phyloP scores from a whole-genome alignment of 371 early-diverging fungal genomes.

The Apophysomyces elegans region DNA sequence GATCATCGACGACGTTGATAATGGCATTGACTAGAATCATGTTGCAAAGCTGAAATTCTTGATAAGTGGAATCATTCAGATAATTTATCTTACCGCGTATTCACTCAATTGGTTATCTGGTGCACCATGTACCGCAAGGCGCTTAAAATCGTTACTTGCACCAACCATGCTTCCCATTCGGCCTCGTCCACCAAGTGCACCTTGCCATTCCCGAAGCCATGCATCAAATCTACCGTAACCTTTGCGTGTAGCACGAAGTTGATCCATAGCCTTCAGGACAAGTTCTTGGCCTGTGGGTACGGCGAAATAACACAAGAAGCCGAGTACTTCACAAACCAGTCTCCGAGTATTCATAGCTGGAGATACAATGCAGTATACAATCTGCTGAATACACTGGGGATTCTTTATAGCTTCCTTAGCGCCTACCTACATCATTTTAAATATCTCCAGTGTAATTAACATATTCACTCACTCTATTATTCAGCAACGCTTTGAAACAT shows the following conservation, averaged over 20 bases:
- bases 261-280: slow-evolving; percentile 74
- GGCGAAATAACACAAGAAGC: slow-evolving; percentile 81
- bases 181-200: slow-evolving; percentile 77
- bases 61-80: background rate
- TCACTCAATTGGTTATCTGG: slow-evolving; percentile 79
- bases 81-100: slow-evolving; percentile 57
- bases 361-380: slow-evolving; percentile 78
- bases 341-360: slow-evolving; percentile 74
- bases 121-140: slow-evolving; percentile 58
- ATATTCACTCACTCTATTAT: slow-evolving; percentile 57
- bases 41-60: slow-evolving; percentile 60
- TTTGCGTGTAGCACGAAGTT: slow-evolving; percentile 55
- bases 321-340: slow-evolving; percentile 80
- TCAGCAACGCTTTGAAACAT: slow-evolving; percentile 79
- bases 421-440: slow-evolving; percentile 58
- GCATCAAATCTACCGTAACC: slow-evolving; percentile 77
- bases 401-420: slow-evolving; percentile 76
- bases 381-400: slow-evolving; percentile 70
- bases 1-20: slow-evolving; percentile 79
- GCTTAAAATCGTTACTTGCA: slow-evolving; percentile 76
- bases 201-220: slow-evolving; percentile 79
- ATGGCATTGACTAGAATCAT: slow-evolving; percentile 85
- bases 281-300: slow-evolving; percentile 75
- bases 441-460: background rate
- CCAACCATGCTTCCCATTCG: slow-evolving; percentile 87